Evolutionary conservation across 495 filamentous ascomycete species (phyloP).

Genomic region (Podospora pseudoanserina): DNA sequence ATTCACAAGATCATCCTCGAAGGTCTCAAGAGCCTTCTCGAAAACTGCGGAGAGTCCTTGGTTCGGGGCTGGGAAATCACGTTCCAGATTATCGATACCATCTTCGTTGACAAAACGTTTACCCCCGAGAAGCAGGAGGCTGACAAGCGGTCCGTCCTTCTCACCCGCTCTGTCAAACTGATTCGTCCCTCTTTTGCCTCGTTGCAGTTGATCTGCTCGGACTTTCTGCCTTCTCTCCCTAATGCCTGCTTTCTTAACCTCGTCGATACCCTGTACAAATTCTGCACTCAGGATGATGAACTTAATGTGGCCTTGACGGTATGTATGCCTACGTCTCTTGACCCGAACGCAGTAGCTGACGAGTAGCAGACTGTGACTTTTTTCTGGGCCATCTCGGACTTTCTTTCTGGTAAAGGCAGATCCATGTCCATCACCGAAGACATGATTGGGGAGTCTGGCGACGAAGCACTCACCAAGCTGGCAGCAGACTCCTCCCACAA

Average conservation of each 20-base stretch:
- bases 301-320: constrained; percentile 92
- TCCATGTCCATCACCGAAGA: constrained; percentile 46
- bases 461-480: constrained; percentile 47
- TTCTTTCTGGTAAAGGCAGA: constrained; percentile 54
- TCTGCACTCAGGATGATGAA: constrained; percentile 82
- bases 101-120: constrained; percentile 56
- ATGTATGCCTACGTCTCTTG: constrained; percentile 20
- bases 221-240: constrained; percentile 80
- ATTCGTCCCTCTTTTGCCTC: constrained; percentile 83
- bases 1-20: constrained; percentile 82
- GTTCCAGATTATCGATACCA: constrained; percentile 80
- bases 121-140: constrained; percentile 25
- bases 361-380: constrained; percentile 71
- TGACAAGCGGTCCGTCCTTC: constrained; percentile 28
- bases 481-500: constrained; percentile 47
- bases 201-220: constrained; percentile 87
- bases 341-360: constrained; percentile 22
- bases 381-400: constrained; percentile 93
- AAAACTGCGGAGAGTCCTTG: constrained; percentile 83
- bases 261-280: constrained; percentile 82
- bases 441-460: constrained; percentile 50
- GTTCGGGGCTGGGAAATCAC: constrained; percentile 77
- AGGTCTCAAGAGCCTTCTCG: constrained; percentile 73
- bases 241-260: constrained; percentile 74
- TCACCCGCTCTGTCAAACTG: constrained; percentile 66